A percentile compares a stretch with the other conserved stretches of the same genome.
Evolutionary conservation across 495 filamentous ascomycete genomes (phyloP).

Genomic region (Barbatosphaeria neglecta): DNA sequence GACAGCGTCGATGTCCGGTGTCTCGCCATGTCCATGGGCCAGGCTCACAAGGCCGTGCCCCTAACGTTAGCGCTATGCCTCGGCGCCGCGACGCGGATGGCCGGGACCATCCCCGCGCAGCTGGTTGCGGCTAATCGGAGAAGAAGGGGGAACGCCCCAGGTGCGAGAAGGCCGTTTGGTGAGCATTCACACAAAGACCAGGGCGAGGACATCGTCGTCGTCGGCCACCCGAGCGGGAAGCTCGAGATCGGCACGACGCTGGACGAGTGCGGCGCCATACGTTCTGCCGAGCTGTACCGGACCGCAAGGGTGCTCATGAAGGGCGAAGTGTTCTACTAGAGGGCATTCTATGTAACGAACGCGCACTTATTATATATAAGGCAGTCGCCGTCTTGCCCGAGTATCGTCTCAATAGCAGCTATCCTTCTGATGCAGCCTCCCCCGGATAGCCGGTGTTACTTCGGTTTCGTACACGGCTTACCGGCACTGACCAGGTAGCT

Average conservation of each 20-base stretch:
- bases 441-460: no score
- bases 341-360: neutral
- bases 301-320: conserved; percentile 47
- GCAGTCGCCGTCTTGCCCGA: neutral
- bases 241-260: conserved; percentile 42
- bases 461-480: no score
- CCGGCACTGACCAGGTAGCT: no score
- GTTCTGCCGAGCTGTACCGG: conserved; percentile 37
- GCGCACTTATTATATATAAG: neutral
- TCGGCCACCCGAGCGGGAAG: conserved; percentile 52
- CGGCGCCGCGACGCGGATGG: conserved; percentile 42
- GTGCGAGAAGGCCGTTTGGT: neutral
- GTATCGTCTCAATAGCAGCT: no score
- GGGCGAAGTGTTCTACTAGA: conserved; percentile 41
- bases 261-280: conserved; percentile 22
- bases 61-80: conserved; percentile 50
- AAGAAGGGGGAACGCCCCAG: neutral
- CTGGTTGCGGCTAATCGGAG: conserved; percentile 9
- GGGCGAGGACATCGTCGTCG: conserved; percentile 26
- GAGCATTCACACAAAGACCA: neutral
- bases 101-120: conserved; percentile 34
- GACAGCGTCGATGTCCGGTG: conserved; percentile 32
- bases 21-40: conserved; percentile 37
- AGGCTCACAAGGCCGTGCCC: conserved; percentile 54
- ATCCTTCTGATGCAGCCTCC: no score